A percentile compares a stretch with the other conserved stretches of the same genome.
These are phyloP conservation scores for Dentipellis sp. DNA, from an alignment of 768 basidiomycete species.

Conservation along the genomic window DNA sequence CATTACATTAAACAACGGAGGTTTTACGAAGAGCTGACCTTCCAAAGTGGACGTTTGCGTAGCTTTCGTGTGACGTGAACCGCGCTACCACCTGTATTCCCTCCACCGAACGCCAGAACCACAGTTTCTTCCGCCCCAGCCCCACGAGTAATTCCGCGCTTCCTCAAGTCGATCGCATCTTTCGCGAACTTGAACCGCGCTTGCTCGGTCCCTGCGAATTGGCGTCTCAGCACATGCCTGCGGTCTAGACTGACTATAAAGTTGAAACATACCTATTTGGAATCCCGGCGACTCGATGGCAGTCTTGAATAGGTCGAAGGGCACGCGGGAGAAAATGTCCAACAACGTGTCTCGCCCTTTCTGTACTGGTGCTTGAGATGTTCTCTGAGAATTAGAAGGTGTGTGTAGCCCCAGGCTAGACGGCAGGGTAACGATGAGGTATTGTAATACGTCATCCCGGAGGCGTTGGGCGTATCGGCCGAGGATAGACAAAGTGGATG, in stretches of 20 bases:
- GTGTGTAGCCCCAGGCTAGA: conserved; percentile 47
- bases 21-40: conserved; percentile 24
- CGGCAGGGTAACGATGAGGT: conserved; percentile 68
- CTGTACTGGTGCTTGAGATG: conserved; percentile 25
- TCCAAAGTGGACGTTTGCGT: conserved; percentile 35
- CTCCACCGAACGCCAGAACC: conserved; percentile 79
- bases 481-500: conserved; percentile 49
- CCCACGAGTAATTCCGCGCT: conserved; percentile 64
- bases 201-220: conserved; percentile 60
- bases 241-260: not conserved
- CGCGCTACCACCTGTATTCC: conserved; percentile 56
- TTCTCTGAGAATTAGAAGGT: conserved; percentile 24
- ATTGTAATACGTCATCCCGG: conserved; percentile 70
- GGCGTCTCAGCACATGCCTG: not conserved
- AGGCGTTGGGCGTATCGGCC: conserved; percentile 70
- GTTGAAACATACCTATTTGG: conserved; percentile 54
- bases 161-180: conserved; percentile 77
- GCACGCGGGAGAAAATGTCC: conserved; percentile 68
- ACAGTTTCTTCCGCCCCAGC: conserved; percentile 81
- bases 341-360: conserved; percentile 62
- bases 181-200: conserved; percentile 89
- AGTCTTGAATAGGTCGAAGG: conserved; percentile 82
- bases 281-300: conserved; percentile 74
- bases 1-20: no score
- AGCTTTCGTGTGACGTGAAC: conserved; percentile 86